Evolutionary conservation across 768 basidiomycete genomes (phyloP), one percentile per base, ranked within the genome.

Genomic region (Megacollybia marginata): DNA sequence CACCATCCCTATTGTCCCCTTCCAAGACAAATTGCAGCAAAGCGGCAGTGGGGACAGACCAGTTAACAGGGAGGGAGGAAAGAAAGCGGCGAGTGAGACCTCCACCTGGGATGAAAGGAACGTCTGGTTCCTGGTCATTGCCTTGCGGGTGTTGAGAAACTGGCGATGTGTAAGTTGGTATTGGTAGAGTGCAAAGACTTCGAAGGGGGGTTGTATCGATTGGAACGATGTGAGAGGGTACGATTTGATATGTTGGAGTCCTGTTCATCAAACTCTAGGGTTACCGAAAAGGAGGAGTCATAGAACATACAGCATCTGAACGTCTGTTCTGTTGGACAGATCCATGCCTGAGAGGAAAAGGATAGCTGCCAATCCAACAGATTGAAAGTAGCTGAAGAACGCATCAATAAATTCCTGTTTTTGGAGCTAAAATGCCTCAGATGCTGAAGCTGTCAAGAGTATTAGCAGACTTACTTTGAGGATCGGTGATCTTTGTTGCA

Each of bases 401-500:
- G 73, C 58, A 9, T 72, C 64, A 46, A 83, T 71, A 59, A 87
- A 92, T 13, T 80, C 76, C 53, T 80, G 74, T 64, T 92, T 92
- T 53, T 67, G 73, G 23, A 76, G 69, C 87, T 91, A 49, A 19
- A 20, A 42, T 32, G 1, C 2, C 20, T 38, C 18, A n/a, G 2
- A 46, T 9, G 45, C 11, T 42, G 33, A 48, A 9, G 19, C n/a
- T n/a, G n/a, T 40, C 9, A 35, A 20, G 33, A 52, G 34, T 33
- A 32, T 13, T 32, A 34, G 38, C 70, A 34, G n/a, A n/a, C n/a
- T n/a, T 52, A 87, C 90, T 71, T 88, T 88, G 49, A 92, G 64
- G 2, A 79, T 79, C 13, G 89, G 90, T 16, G 90, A 90, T 50
- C 88, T 69, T 57, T 92, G 89, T 58, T 90, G 90, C 15, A 92